Evolutionary conservation across 2,329 filamentous ascomycete genomes (phyloP), one percentile per base, ranked within the genome.

Genomic region (Thelonectria discophora): DNA sequence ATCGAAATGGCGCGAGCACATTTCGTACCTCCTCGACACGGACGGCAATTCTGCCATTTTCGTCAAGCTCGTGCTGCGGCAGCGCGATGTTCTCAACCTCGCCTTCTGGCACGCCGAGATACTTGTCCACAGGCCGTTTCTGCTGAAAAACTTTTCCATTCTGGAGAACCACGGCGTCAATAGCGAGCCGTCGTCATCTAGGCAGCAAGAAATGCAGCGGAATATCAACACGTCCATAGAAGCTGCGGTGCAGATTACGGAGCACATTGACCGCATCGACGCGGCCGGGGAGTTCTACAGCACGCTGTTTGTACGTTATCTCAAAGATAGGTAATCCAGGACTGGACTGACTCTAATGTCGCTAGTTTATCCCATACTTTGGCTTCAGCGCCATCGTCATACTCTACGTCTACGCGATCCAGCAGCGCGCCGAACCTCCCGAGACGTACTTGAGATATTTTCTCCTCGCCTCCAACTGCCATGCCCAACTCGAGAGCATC

Each of bases 31-130:
- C 20, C 71, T 81, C 0, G 78, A 80, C 5, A 67, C 79, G 0
- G 77, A 79, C 47, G 76, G 73, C 39, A 66, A 70, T 2, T 65
- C 75, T 24, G 0, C 68, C 21, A 24, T 78, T 2, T 67, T 79
- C 2, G 69, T 76, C 3, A 77, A 78, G 1, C 77, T 80, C 6
- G 79, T 77, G 45, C 78, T 78, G 51, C 72, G 79, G 0, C 79
- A 81, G 54, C 73, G 76, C 0, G 78, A 80, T 21, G 76, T 80
- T 0, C 64, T 81, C 1, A 80, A 79, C 42, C 60, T 81, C 3
- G 75, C 79, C 1, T 81, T 77, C 48, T 80, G 77, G 76, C 79
- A 81, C 52, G 75, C 79, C 2, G 71, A 76, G 12, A 78, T 81
- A 5, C 73, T 81, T 3, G 76, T 75, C 0, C 72, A 80, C 46